Conservation (phyloP, 768 basidiomycete species). For the Rhizopogon sp. region DNA sequence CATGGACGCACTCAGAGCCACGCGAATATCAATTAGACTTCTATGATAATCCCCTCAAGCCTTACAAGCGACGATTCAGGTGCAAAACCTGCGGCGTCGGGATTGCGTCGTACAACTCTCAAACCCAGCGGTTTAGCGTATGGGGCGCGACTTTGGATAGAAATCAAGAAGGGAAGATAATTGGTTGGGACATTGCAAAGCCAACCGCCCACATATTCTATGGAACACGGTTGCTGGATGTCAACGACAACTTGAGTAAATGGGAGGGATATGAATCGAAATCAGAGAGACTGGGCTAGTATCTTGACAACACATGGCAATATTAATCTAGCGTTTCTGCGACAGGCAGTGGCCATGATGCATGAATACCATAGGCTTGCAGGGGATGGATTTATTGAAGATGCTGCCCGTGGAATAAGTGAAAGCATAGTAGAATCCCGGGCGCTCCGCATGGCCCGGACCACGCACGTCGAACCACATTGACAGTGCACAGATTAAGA, state of each 20-base stretch:
- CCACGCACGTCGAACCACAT: background rate
- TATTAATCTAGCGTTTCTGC: too few relatives aligned
- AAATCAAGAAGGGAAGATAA: conserved; percentile 43
- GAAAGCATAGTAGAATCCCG: background rate
- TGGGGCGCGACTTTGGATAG: conserved; percentile 56
- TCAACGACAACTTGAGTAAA: conserved; percentile 52
- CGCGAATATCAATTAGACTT: conserved; percentile 34
- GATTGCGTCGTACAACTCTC: conserved; percentile 49
- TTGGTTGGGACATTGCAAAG: conserved; percentile 48
- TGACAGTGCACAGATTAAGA: background rate
- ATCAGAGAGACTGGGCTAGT: conserved; percentile 31
- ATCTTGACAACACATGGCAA: too few relatives aligned
- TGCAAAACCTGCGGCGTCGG: conserved; percentile 58
- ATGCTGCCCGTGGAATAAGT: too few relatives aligned
- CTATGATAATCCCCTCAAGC: conserved; percentile 44
- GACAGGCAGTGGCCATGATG: too few relatives aligned
- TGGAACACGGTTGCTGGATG: conserved; percentile 52
- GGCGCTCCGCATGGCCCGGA: background rate
- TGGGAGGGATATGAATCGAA: conserved; percentile 60
- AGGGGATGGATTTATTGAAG: too few relatives aligned
- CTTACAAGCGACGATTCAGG: conserved; percentile 56
- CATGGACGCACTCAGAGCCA: conserved; percentile 45
- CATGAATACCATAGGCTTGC: background rate
- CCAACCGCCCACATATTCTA: conserved; percentile 66
- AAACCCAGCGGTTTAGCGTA: conserved; percentile 45